phyloP scores from a whole-genome alignment of 2,329 filamentous ascomycete species.

The Phaeosphaeriaceae sp. region DNA sequence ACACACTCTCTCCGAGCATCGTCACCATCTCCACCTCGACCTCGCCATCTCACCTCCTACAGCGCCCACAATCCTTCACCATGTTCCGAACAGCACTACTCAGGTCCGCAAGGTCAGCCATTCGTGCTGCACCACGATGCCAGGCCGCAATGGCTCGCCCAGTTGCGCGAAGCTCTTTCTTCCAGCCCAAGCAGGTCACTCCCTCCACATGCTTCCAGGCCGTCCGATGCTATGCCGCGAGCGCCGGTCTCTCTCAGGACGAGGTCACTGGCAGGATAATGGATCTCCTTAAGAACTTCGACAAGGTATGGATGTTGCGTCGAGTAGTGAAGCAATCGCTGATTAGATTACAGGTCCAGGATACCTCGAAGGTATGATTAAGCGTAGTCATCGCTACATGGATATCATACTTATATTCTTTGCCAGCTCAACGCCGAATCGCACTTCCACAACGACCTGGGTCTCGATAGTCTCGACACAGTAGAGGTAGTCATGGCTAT shows the following conservation, averaged over 20 bases:
- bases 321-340: conserved; percentile 25
- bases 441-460: conserved; percentile 97
- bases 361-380: conserved; percentile 62
- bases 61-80: conserved; percentile 46
- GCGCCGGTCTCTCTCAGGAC: conserved; percentile 75
- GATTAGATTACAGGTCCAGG: conserved; percentile 63
- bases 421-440: conserved; percentile 78
- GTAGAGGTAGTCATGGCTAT: conserved; percentile 99
- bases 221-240: conserved; percentile 86
- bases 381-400: background rate
- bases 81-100: conserved; percentile 93
- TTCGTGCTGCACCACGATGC: conserved; percentile 51
- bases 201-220: conserved; percentile 70
- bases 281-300: conserved; percentile 91
- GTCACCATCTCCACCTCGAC: conserved; percentile 33
- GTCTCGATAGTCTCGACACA: conserved; percentile 95
- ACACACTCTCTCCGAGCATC: conserved; percentile 30
- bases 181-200: conserved; percentile 64
- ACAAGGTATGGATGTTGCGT: conserved; percentile 75
- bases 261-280: conserved; percentile 93
- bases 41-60: conserved; percentile 29
- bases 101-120: conserved; percentile 70
- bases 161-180: conserved; percentile 66
- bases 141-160: conserved; percentile 64
- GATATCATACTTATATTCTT: conserved; percentile 32